Conservation (phyloP, 1,284 basidiomycete genomes). For the Peniophora sp. region DNA sequence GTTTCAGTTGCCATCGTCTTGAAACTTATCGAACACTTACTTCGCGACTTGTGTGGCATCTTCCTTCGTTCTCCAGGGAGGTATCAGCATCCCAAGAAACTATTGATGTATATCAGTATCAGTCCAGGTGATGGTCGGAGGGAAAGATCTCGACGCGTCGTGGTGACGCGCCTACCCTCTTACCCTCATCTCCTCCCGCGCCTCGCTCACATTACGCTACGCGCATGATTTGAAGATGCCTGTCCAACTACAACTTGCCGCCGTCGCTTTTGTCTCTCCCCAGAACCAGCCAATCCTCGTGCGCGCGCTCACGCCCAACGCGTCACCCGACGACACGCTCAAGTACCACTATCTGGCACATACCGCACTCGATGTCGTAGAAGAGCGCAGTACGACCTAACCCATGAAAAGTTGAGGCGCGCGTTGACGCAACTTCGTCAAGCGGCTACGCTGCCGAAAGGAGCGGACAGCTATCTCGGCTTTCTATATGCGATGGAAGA, state of each 20-base stretch:
- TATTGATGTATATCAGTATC: too few species aligned
- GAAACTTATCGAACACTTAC: too few species aligned
- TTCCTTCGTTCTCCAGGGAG: too few species aligned
- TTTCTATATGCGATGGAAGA: slow-evolving; percentile 77
- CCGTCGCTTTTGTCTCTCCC: slow-evolving; percentile 73
- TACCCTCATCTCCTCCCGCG: background rate
- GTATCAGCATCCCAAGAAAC: too few species aligned
- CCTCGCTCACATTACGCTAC: background rate
- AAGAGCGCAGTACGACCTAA: slow-evolving; percentile 47
- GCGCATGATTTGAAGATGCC: slow-evolving; percentile 35
- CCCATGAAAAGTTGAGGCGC: background rate
- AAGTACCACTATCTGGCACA: slow-evolving; percentile 82
- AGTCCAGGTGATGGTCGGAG: too few species aligned
- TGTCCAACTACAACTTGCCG: slow-evolving; percentile 58
- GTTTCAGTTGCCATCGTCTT: too few species aligned
- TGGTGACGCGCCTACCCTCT: background rate
- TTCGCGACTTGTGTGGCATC: too few species aligned
- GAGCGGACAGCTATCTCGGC: slow-evolving; percentile 68
- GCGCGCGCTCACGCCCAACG: slow-evolving; percentile 44
- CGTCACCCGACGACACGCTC: slow-evolving; percentile 51
- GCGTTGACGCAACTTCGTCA: slow-evolving; percentile 9
- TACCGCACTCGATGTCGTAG: slow-evolving; percentile 73
- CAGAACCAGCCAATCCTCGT: slow-evolving; percentile 76
- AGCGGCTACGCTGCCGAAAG: slow-evolving; percentile 48
- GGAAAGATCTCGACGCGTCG: too few species aligned